These are phyloP conservation scores for Gautieria morchelliformis DNA, from an alignment of 768 basidiomycete genomes.

Conservation along the genomic window DNA sequence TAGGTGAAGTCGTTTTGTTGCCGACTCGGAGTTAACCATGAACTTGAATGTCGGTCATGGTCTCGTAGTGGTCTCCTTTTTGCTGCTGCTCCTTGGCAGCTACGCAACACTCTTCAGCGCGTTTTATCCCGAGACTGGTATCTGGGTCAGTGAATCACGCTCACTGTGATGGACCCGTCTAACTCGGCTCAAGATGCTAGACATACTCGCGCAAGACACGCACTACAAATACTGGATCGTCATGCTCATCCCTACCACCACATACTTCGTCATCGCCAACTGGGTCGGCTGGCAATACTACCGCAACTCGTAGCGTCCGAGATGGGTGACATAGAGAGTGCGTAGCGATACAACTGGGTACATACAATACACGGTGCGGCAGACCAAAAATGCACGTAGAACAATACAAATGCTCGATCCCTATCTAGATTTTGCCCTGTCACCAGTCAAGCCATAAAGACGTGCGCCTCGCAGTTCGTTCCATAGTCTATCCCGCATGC, in stretches of 20 bases:
- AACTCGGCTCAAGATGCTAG: constrained; percentile 40
- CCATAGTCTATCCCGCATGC: neutral
- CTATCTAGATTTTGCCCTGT: neutral
- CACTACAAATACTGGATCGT: constrained; percentile 88
- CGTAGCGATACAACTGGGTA: neutral
- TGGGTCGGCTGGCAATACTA: constrained; percentile 99
- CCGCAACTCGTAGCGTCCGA: constrained; percentile 58
- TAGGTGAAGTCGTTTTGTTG: neutral
- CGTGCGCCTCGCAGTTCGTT: constrained; percentile 3
- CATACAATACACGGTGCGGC: neutral
- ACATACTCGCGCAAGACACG: constrained; percentile 54
- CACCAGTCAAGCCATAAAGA: neutral
- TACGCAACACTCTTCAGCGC: constrained; percentile 61
- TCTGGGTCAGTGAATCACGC: constrained; percentile 34
- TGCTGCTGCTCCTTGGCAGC: constrained; percentile 48
- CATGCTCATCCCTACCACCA: constrained; percentile 68
- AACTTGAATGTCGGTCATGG: constrained; percentile 33
- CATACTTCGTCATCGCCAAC: constrained; percentile 92
- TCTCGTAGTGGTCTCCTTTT: constrained; percentile 34
- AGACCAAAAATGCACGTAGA: neutral
- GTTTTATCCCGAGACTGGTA: constrained; percentile 44
- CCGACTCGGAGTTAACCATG: neutral
- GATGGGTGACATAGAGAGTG: neutral
- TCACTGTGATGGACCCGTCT: neutral
- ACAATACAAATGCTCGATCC: neutral